phyloP scores from a whole-genome alignment of 1,139 yeast genomes.

The Sugiyamaella grinbergsii region DNA sequence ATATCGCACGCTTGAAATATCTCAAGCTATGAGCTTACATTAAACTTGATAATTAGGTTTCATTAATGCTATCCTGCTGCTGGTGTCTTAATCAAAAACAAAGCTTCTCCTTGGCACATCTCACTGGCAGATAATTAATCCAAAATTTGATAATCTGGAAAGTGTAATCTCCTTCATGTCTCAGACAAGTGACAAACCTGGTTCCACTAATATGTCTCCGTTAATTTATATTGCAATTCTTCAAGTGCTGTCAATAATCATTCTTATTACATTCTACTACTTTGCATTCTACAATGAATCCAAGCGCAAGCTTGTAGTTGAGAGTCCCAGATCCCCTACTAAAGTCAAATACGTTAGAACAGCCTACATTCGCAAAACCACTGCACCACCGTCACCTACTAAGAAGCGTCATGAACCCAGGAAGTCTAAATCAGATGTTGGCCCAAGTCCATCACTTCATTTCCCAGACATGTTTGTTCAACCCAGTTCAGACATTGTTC shows the following conservation, averaged over 20 bases:
- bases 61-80: too few relatives aligned
- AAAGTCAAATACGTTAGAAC: slow-evolving; percentile 7
- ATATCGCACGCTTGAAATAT: slow-evolving; percentile 1
- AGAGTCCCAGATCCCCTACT: not conserved
- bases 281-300: slow-evolving; percentile 2
- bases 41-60: too few relatives aligned
- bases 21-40: too few relatives aligned
- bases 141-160: too few relatives aligned
- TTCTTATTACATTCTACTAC: not conserved
- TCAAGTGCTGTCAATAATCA: slow-evolving; percentile 7
- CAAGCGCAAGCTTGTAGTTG: not conserved
- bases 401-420: slow-evolving; percentile 1
- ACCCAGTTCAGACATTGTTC: not conserved
- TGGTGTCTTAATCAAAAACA: too few relatives aligned
- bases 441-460: slow-evolving; percentile 3
- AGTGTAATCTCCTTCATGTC: too few relatives aligned
- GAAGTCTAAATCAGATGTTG: not conserved
- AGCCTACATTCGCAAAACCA: not conserved
- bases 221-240: slow-evolving; percentile 2
- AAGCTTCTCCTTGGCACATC: too few relatives aligned
- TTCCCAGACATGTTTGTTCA: too few relatives aligned
- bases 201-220: not conserved
- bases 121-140: too few relatives aligned
- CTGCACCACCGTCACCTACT: slow-evolving; percentile 11
- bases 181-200: not conserved